These are phyloP conservation scores for Populus trichocarpa DNA, from an alignment of 441 rosid genomes.

Conservation along the genomic window DNA sequence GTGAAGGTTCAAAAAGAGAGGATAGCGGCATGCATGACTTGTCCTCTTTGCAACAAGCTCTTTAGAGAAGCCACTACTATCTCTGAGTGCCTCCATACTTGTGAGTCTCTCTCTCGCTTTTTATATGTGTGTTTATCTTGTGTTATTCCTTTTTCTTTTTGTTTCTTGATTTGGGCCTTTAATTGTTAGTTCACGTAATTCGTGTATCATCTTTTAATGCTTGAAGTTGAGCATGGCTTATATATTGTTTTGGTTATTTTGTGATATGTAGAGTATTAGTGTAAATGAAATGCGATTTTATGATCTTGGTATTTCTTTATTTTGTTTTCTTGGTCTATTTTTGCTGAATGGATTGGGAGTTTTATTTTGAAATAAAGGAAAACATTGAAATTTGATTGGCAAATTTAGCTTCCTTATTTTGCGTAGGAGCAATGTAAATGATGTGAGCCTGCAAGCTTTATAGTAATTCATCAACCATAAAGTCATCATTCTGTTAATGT, in stretches of 20 bases:
- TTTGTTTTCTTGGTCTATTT: background rate
- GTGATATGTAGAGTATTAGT: background rate
- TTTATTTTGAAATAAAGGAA: background rate
- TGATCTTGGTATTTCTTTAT: background rate
- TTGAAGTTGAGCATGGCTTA: background rate
- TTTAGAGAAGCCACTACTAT: constrained; percentile 62
- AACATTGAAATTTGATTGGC: background rate
- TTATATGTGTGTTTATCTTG: background rate
- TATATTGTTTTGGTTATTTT: background rate
- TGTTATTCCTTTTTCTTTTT: background rate
- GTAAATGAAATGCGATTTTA: background rate
- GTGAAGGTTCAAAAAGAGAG: constrained; percentile 41
- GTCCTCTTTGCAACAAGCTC: constrained; percentile 22
- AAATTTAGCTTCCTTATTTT: background rate
- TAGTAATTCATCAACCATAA: background rate
- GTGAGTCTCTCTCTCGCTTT: constrained; percentile 27
- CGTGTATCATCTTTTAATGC: background rate
- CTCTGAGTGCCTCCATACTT: constrained; percentile 70
- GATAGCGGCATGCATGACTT: constrained; percentile 51
- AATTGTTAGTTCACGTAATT: background rate
- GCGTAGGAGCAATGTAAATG: background rate
- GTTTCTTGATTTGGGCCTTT: constrained; percentile 5
- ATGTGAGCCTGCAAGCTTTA: background rate
- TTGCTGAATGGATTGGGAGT: background rate
- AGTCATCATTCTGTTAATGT: background rate